A percentile compares a stretch with the other conserved stretches of the same genome.
phyloP scores from a whole-genome alignment of 1,284 basidiomycete genomes.

The Cystobasidium sp. region DNA sequence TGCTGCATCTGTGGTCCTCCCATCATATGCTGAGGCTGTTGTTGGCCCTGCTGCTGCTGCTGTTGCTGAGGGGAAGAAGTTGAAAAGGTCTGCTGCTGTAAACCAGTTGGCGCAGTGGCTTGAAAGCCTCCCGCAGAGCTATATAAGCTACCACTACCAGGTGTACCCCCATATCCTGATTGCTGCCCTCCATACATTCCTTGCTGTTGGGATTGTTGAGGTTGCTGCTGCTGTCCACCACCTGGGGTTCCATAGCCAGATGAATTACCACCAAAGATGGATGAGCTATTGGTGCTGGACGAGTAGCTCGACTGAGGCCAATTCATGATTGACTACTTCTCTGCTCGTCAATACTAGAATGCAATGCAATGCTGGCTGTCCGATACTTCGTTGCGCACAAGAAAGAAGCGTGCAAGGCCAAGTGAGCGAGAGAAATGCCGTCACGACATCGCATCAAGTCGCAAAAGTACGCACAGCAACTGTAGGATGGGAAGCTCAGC shows the following conservation, averaged over 20 bases:
- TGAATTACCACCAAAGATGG: neutral
- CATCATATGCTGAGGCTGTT: conserved; percentile 21
- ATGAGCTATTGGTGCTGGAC: neutral
- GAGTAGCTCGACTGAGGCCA: conserved; percentile 32
- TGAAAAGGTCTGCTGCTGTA: conserved; percentile 33
- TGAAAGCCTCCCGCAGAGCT: neutral
- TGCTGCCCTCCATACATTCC: conserved; percentile 1
- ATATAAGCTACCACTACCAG: neutral
- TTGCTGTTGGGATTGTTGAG: neutral
- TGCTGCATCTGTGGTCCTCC: neutral
- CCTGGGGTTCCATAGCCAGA: conserved; percentile 6
- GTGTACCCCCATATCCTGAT: conserved; percentile 13
- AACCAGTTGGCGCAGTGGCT: neutral
- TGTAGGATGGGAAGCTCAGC: too few species aligned
- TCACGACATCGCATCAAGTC: too few species aligned
- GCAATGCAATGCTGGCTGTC: too few species aligned
- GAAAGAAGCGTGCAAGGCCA: neutral
- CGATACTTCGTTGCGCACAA: neutral
- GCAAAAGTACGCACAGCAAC: too few species aligned
- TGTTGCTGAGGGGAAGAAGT: conserved; percentile 36
- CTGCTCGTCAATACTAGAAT: neutral
- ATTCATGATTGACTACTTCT: conserved; percentile 8
- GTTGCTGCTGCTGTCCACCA: conserved; percentile 4
- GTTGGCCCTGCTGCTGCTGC: conserved; percentile 29
- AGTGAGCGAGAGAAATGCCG: too few species aligned